These are phyloP conservation scores for Polygonum maritimum DNA, from an alignment of 148 eudicot genomes.

Conservation along the genomic window DNA sequence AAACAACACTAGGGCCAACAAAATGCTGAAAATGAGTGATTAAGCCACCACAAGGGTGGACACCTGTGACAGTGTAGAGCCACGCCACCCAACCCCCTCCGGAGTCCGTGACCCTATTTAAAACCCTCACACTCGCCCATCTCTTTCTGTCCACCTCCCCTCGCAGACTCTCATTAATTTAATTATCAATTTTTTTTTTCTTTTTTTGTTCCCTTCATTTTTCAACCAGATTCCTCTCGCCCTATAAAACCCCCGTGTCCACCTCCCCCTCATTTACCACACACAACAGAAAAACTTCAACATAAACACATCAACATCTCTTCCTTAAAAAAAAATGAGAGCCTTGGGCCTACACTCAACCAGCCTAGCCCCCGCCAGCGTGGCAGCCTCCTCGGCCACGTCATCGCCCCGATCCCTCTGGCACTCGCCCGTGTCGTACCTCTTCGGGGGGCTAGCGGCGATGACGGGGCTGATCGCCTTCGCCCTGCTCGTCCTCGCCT, in stretches of 20 bases:
- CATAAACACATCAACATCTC: background rate
- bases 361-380: background rate
- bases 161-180: background rate
- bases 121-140: background rate
- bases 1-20: too few relatives aligned
- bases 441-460: conserved; percentile 75
- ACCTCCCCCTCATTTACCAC: background rate
- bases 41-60: background rate
- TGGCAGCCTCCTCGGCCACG: background rate
- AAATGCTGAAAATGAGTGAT: too few relatives aligned
- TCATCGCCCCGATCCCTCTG: conserved; percentile 32
- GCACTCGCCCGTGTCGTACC: conserved; percentile 84
- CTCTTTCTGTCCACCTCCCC: background rate
- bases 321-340: background rate
- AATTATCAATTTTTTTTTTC: background rate
- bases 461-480: conserved; percentile 77
- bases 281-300: background rate
- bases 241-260: background rate
- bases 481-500: conserved; percentile 64
- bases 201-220: background rate
- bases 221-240: background rate
- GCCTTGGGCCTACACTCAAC: background rate
- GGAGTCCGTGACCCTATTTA: conserved; percentile 2
- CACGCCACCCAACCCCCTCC: background rate
- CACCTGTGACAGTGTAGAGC: background rate